Evolutionary conservation across 164 flowering plant genomes (phyloP).

Genomic region (Macadamia tetraphylla): DNA sequence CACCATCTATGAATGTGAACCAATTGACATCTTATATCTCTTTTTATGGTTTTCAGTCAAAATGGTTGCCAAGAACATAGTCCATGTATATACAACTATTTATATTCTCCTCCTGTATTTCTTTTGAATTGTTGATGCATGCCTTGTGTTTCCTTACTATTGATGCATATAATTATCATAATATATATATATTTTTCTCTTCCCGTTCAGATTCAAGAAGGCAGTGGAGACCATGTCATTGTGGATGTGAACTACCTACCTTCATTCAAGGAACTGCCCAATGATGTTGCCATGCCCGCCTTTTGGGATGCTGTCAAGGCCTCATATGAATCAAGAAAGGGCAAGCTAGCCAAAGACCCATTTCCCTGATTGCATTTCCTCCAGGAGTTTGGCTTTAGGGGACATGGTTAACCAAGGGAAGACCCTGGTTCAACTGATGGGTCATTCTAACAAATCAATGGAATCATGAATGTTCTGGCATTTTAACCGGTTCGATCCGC

Average conservation of each 20-base stretch:
- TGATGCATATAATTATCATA: not conserved
- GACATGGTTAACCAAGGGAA: not conserved
- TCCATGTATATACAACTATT: no score
- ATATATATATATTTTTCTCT: not conserved
- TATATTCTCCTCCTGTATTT: no score
- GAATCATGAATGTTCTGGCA: no score
- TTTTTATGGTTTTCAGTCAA: no score
- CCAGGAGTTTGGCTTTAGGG: not conserved
- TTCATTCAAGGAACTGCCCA: conserved; percentile 90
- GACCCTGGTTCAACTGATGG: no score
- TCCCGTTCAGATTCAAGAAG: conserved; percentile 62
- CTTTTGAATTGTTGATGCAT: not conserved
- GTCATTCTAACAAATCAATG: no score
- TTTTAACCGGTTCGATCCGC: no score
- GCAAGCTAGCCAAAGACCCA: conserved; percentile 9
- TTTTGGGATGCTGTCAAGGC: conserved; percentile 80
- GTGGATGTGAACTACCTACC: conserved; percentile 94
- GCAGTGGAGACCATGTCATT: conserved; percentile 82
- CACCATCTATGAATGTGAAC: no score
- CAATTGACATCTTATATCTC: no score
- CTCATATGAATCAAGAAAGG: conserved; percentile 31
- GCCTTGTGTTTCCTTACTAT: not conserved
- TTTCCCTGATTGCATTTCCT: not conserved
- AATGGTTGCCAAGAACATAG: no score
- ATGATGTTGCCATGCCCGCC: conserved; percentile 71